Evolutionary conservation across 2,329 filamentous ascomycete genomes (phyloP).

Genomic region (Akanthomyces uredinophilus): DNA sequence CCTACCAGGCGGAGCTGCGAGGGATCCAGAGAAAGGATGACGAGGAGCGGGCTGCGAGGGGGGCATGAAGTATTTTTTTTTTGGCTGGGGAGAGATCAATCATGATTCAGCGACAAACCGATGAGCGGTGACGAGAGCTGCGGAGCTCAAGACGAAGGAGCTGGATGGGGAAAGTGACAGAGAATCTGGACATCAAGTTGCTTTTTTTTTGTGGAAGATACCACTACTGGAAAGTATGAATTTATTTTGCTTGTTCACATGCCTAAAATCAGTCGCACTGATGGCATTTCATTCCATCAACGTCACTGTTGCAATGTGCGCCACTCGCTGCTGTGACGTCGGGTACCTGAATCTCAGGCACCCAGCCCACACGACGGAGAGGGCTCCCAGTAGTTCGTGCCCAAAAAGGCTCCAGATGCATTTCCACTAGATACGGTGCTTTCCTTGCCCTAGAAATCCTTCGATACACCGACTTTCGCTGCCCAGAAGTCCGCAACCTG

Average conservation of each 20-base stretch:
- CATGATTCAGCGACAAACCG: background rate
- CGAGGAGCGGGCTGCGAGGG: background rate
- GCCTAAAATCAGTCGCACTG: too few species aligned
- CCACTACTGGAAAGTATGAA: background rate
- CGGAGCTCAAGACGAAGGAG: background rate
- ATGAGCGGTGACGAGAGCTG: background rate
- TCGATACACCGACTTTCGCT: background rate
- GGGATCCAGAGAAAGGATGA: background rate
- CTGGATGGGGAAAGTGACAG: too few species aligned
- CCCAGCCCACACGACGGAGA: background rate
- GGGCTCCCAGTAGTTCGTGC: background rate
- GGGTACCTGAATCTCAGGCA: conserved; percentile 6
- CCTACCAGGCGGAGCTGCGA: conserved; percentile 1
- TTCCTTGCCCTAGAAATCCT: background rate
- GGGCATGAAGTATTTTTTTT: background rate
- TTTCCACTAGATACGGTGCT: background rate
- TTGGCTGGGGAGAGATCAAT: too few species aligned
- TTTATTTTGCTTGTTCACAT: background rate
- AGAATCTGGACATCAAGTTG: background rate
- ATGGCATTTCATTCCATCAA: too few species aligned
- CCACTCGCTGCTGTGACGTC: background rate
- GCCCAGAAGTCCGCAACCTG: background rate
- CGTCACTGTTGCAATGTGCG: too few species aligned
- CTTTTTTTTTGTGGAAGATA: background rate
- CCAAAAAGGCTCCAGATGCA: background rate